Evolutionary conservation across 2,329 filamentous ascomycete species (phyloP).

Genomic region (Ophiostoma tasmaniense): DNA sequence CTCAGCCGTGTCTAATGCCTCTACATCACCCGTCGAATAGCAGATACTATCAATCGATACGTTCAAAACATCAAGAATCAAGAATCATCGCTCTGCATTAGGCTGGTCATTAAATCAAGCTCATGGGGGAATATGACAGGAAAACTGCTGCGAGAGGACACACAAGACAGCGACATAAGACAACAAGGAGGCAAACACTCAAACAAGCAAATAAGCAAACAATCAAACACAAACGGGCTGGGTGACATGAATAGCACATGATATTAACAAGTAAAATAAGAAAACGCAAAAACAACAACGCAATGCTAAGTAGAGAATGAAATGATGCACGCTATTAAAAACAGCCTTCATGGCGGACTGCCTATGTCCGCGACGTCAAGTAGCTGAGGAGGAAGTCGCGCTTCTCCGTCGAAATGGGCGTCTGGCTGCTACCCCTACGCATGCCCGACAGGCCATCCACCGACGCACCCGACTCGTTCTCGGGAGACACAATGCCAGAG

Average conservation of each 20-base stretch:
- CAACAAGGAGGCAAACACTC: not conserved
- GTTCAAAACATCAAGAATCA: not conserved
- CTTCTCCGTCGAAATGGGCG: slow-evolving; percentile 58
- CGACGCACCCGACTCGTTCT: slow-evolving; percentile 12
- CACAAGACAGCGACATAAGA: slow-evolving; percentile 5
- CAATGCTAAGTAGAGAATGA: not conserved
- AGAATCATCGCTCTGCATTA: not conserved
- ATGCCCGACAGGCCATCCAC: slow-evolving; percentile 23
- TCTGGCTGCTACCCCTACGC: slow-evolving; percentile 41
- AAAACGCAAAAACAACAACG: not conserved
- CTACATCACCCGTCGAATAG: not conserved
- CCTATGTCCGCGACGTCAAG: slow-evolving; percentile 46
- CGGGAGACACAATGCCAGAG: not conserved
- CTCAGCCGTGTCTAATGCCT: not conserved
- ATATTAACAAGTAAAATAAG: not conserved
- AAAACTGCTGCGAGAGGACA: not conserved
- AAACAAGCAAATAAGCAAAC: no score
- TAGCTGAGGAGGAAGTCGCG: slow-evolving; percentile 70
- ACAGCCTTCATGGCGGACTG: slow-evolving; percentile 19
- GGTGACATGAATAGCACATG: not conserved
- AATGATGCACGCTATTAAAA: no score
- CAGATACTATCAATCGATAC: not conserved
- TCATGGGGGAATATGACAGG: slow-evolving; percentile 9
- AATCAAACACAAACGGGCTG: not conserved
- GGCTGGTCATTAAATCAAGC: slow-evolving; percentile 6